Conservation (phyloP, 2,329 filamentous ascomycete species). For the Rutstroemia sp. region DNA sequence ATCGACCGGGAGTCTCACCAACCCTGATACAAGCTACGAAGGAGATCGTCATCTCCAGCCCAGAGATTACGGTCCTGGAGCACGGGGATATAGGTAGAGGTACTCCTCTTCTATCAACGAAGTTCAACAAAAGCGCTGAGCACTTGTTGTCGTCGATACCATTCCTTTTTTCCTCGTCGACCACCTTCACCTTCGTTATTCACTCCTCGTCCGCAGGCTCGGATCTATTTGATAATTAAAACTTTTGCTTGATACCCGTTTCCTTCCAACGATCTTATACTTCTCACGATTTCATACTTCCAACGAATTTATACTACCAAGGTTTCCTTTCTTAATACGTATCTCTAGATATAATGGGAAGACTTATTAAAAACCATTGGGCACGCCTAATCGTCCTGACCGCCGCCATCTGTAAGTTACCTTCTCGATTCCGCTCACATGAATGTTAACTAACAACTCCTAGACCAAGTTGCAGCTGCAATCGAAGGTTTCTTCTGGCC, state of each 20-base stretch:
- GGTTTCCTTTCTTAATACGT: conserved; percentile 33
- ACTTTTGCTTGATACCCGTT: conserved; percentile 26
- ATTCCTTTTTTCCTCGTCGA: conserved; percentile 39
- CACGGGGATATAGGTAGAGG: conserved; percentile 33
- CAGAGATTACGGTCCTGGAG: conserved; percentile 21
- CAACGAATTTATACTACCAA: conserved; percentile 31
- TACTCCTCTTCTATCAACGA: conserved; percentile 8
- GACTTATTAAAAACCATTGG: conserved; percentile 99
- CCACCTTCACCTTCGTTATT: conserved; percentile 29
- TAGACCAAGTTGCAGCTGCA: conserved; percentile 80
- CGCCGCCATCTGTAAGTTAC: conserved; percentile 51
- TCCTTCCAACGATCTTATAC: conserved; percentile 19
- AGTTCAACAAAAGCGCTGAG: conserved; percentile 32
- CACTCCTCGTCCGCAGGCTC: conserved; percentile 40
- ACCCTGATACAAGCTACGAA: conserved; percentile 32
- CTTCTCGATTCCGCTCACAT: neutral
- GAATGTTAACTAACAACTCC: conserved; percentile 7
- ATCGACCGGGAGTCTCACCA: conserved; percentile 26
- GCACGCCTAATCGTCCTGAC: conserved; percentile 88
- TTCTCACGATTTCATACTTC: conserved; percentile 15
- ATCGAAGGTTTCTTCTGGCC: conserved; percentile 95
- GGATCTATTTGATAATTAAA: conserved; percentile 37
- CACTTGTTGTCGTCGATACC: conserved; percentile 45
- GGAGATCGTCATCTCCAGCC: conserved; percentile 26
- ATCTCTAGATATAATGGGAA: conserved; percentile 60